Base-by-base conservation (phyloP, 1,139 yeast genomes). In the Magnusiomyces magnusii region DNA sequence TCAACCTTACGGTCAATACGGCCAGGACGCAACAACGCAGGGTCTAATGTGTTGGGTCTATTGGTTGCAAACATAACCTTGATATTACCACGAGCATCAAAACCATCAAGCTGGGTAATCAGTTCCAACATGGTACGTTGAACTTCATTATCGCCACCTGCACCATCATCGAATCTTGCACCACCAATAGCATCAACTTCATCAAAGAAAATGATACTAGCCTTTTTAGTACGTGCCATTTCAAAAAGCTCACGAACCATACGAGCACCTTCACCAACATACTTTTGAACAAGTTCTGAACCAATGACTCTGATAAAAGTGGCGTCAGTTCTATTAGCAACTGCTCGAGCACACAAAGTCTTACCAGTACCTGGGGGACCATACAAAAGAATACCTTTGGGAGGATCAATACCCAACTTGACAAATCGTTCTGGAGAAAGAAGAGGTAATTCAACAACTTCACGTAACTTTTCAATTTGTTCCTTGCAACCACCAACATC, bases 291-390 rank as follows among this genome's bases (percentile, higher is more conserved):
- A 72, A 93, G 81, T 75, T 93, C 99, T 0, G 98, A 91, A 3
- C 99, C 99, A 77, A 93, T 93, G 58, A 93, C 99, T 70, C 99
- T 84, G 65, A 93, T 93, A 69, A 93, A 93, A 0, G 99, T 93
- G 41, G 99, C 99, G 75, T 93, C 99, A 1, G 99, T 93, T 78
- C 99, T 85, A 74, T 93, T 93, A 57, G 99, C 99, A 28, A 93
- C 99, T 0, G 99, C 99, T 71, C 99, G 82, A 0, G 99, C 99
- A 78, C 98, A 93, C 61, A 93, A 78, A 0, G 99, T 93, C 73
- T 93, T 93, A 73, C 99, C 99, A 0, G 99, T 93, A 68, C 99
- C 99, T 55, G 99, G 99, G 21, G 99, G 99, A 0, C 99, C 99
- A 72, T 93, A 93, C 58, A 93, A 78, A 67, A 93, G 78, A 65